Conservation (phyloP, 2,329 filamentous ascomycete species). For the Fusarium fujikuroi region DNA sequence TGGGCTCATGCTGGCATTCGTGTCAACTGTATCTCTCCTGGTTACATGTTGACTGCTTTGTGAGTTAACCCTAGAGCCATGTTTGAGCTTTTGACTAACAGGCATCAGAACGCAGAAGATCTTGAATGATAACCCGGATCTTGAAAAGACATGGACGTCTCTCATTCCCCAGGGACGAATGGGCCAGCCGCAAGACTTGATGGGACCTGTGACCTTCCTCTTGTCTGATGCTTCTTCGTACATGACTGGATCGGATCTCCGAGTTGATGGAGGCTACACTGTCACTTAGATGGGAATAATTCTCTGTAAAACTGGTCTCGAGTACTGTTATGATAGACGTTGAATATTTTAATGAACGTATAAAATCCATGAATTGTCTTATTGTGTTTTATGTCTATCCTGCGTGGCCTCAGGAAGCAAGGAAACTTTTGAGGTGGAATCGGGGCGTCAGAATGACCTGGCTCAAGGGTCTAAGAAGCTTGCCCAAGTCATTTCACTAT, state of each 20-base stretch:
- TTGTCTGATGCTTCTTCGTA: slow-evolving; percentile 82
- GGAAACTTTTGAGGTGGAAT: too few species aligned
- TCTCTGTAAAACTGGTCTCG: accelerated
- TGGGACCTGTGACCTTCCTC: slow-evolving; percentile 90
- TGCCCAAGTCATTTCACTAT: too few species aligned
- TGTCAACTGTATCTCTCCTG: slow-evolving; percentile 94
- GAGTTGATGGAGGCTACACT: slow-evolving; percentile 87
- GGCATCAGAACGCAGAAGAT: slow-evolving; percentile 83
- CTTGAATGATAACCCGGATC: slow-evolving; percentile 92
- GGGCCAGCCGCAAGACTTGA: slow-evolving; percentile 89
- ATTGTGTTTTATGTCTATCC: neutral
- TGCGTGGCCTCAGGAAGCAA: too few species aligned
- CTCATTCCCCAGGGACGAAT: slow-evolving; percentile 93
- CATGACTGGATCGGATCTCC: slow-evolving; percentile 76
- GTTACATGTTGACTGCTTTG: slow-evolving; percentile 90
- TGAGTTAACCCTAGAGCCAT: accelerated
- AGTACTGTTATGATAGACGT: neutral
- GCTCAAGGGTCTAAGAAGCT: too few species aligned
- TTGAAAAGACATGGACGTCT: slow-evolving; percentile 89
- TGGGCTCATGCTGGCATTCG: slow-evolving; percentile 89
- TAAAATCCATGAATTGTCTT: neutral
- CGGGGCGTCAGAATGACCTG: too few species aligned
- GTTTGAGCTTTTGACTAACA: neutral
- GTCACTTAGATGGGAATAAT: slow-evolving; percentile 64
- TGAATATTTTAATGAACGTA: neutral